Evolutionary conservation across 2,329 filamentous ascomycete genomes (phyloP).

Genomic region (Camptophora hylomeconis): DNA sequence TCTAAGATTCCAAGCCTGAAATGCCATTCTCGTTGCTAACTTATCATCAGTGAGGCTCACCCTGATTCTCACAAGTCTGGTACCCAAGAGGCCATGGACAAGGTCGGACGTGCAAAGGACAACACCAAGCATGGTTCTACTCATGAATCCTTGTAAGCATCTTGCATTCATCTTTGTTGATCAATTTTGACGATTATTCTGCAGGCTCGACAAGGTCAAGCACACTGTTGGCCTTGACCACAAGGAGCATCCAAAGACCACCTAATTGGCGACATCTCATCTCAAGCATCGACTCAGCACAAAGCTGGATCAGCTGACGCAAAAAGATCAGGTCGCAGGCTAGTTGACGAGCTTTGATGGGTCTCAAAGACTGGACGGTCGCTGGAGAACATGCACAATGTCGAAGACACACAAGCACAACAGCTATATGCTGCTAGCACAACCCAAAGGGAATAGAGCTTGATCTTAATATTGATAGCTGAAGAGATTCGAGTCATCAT

Average conservation of each 20-base stretch:
- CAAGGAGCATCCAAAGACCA: conserved; percentile 16
- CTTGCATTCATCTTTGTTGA: not conserved
- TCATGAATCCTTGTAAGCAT: conserved; percentile 27
- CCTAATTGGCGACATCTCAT: conserved; percentile 4
- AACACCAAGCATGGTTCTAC: conserved; percentile 26
- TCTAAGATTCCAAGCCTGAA: not conserved
- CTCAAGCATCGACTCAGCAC: not conserved
- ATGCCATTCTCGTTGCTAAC: conserved; percentile 12
- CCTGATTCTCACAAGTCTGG: conserved; percentile 41
- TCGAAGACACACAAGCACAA: not conserved
- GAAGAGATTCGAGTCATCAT: not conserved
- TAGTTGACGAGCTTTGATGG: too few relatives aligned
- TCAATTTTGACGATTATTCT: conserved; percentile 3
- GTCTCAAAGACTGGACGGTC: not conserved
- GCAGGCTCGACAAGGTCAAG: conserved; percentile 33
- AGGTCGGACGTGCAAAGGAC: conserved; percentile 34
- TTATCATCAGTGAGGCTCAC: conserved; percentile 29
- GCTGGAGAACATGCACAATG: not conserved
- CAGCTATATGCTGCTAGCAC: too few relatives aligned
- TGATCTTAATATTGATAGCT: not conserved
- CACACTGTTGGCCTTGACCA: conserved; percentile 27
- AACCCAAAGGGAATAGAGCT: not conserved
- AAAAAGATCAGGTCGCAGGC: too few relatives aligned
- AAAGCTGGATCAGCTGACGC: too few relatives aligned
- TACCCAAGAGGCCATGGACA: conserved; percentile 37